Evolutionary conservation across 208 protist species (phyloP).

Genomic region (Crithidia fasciculata): DNA sequence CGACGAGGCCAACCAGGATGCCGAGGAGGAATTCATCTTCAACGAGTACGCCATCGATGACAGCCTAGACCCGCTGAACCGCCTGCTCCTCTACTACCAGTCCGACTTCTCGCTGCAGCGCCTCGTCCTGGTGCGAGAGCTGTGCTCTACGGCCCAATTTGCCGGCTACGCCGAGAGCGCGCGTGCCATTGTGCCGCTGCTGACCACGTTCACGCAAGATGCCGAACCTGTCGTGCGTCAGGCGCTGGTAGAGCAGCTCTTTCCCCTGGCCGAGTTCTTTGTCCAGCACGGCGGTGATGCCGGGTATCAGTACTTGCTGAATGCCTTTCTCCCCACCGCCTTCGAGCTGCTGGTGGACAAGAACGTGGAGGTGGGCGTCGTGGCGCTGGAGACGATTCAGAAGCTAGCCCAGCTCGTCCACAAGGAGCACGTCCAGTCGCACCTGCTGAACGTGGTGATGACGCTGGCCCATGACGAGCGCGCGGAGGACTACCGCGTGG

Average conservation of each 20-base stretch:
- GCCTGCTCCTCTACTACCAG: slow-evolving; percentile 87
- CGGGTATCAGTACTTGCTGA: slow-evolving; percentile 86
- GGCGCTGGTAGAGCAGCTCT: slow-evolving; percentile 91
- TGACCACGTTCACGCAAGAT: slow-evolving; percentile 88
- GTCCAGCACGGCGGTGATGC: slow-evolving; percentile 76
- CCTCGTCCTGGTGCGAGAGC: slow-evolving; percentile 84
- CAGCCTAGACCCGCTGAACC: slow-evolving; percentile 85
- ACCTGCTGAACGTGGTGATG: slow-evolving; percentile 90
- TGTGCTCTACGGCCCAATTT: slow-evolving; percentile 82
- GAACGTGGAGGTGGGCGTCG: slow-evolving; percentile 92
- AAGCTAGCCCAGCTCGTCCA: slow-evolving; percentile 85
- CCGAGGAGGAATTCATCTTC: slow-evolving; percentile 92
- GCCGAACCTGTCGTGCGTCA: slow-evolving; percentile 91
- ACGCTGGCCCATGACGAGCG: slow-evolving; percentile 94
- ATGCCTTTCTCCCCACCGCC: slow-evolving; percentile 88
- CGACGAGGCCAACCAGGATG: slow-evolving; percentile 62
- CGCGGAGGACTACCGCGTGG: slow-evolving; percentile 95
- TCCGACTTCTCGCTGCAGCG: slow-evolving; percentile 92
- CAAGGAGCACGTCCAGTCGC: slow-evolving; percentile 81
- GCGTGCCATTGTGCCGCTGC: slow-evolving; percentile 82
- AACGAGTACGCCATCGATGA: slow-evolving; percentile 95
- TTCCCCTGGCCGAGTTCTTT: slow-evolving; percentile 77
- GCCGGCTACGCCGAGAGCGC: slow-evolving; percentile 86
- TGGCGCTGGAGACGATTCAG: slow-evolving; percentile 83
- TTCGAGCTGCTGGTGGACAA: slow-evolving; percentile 96